Evolutionary conservation across 139 green algal species (phyloP), one percentile per base, ranked within the genome.

Genomic region (Dunaliella primolecta): DNA sequence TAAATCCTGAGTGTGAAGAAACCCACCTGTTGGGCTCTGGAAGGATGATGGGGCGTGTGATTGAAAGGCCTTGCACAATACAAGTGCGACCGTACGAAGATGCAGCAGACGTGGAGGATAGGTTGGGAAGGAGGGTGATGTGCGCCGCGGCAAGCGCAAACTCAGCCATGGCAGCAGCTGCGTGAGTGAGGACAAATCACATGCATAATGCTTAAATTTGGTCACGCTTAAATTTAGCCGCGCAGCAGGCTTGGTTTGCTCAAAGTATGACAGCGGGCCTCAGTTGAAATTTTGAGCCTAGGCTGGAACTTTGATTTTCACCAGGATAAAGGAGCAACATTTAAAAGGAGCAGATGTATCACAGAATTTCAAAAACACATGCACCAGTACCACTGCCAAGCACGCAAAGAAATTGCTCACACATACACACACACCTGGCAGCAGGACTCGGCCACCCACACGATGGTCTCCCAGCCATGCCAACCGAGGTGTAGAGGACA

Each of bases 121-220:
- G 29, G 30, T 76, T 33, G 81, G 57, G 84, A 1, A 84, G 30
- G 35, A 88, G 81, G 32, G 86, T 37, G 29, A 88, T 89, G 46
- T 57, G 35, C 0, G 88, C 87, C 21, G 87, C 81, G 0, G 91
- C 90, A 1, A 88, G 78, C 0, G 85, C 88, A 23, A 92, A 75
- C 81, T 96, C 93, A 38, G 94, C 80, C 87, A 95, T 94, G 57
- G 93, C 92, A 29, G 84, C 84, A 80, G 29, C n/a, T 32, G 29
- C 32, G 21, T 11, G 75, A 3, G 70, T 2, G 32, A 77, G 70
- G 11, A 77, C 30, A 29, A 3, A 31, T 2, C 70, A 11, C 11
- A 25, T 25, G 32, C 11, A 77, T 77, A 29, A 77, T 29, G 11
- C 70, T 35, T 25, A 77, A 77, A 31, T 25, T 25, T 7, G 70